Base-by-base conservation (phyloP, 2,329 filamentous ascomycete genomes). In the Drechslerella coelobrocha region DNA sequence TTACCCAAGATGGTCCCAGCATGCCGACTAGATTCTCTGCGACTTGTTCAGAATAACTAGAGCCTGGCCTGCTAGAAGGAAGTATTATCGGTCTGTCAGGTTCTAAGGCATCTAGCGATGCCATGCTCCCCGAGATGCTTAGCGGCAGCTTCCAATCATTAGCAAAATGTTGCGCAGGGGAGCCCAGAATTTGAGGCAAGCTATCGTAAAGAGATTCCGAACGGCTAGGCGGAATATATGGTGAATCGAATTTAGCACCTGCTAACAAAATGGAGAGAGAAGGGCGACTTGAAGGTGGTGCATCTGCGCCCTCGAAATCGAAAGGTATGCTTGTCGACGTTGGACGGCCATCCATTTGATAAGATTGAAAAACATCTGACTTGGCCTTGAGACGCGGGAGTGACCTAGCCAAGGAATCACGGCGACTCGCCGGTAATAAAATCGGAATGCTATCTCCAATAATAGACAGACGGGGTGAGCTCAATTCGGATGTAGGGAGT, bases 21-120 rank as follows among this genome's bases (percentile, higher is more conserved):
- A n/a, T n/a, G n/a, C n/a, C n/a, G n/a, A n/a, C n/a, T n/a, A 51
- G 26, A 54, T 59, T 54, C 34, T 41, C 19, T 12, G 39, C 53
- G 45, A 17, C 29, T 19, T 43, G 37, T 31, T 63, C 47, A 26
- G 29, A 41, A 27, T 27, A 24, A 17, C 45, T 26, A 17, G 66
- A 63, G 5, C 39, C 24, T 29, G 66, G 39, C 53, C 48, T 47
- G 29, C 66, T 71, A 8, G 31, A 12, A 54, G 66, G 66, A 27
- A 71, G 31, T 27, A 21, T 41, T 29, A 52, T 41, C 21, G 31
- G n/a, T 47, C 55, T 26, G 29, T 47, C 43, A 59, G 9, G n/a
- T 8, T 10, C 8, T 19, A 21, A 17, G 9, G 10, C 17, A 10
- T 9, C 21, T 19, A 17, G 21, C 41, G 17, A 8, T 19, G 19